These are phyloP conservation scores for Helminthosporium solani DNA, from an alignment of 2,329 filamentous ascomycete species.

Conservation along the genomic window DNA sequence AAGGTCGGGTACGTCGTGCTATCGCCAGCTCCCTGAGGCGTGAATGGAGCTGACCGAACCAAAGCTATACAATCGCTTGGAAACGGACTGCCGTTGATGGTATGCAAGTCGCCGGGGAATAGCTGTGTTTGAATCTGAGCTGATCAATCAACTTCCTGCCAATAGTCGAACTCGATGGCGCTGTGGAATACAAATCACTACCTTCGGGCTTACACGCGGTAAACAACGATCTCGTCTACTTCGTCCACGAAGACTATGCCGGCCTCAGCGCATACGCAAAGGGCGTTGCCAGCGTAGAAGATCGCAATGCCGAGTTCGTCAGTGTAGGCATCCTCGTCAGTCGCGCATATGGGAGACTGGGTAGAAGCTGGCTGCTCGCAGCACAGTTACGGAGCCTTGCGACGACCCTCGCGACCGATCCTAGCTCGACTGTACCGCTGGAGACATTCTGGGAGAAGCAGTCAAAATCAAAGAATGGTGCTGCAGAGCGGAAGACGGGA, in stretches of 20 bases:
- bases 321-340: conserved; percentile 88
- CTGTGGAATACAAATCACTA: conserved; percentile 93
- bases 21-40: neutral
- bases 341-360: conserved; percentile 78
- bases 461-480: conserved; percentile 9
- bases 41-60: conserved; percentile 3
- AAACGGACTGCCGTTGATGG: conserved; percentile 70
- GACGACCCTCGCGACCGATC: conserved; percentile 61
- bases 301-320: conserved; percentile 88
- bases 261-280: conserved; percentile 93
- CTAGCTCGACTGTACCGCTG: conserved; percentile 62
- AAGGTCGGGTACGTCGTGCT: conserved; percentile 69
- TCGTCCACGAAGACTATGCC: conserved; percentile 80
- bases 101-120: conserved; percentile 39
- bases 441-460: conserved; percentile 79
- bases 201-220: conserved; percentile 92
- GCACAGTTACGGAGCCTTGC: conserved; percentile 73
- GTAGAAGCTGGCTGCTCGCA: conserved; percentile 86
- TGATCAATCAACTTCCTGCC: neutral
- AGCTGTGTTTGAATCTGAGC: neutral
- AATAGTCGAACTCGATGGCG: conserved; percentile 66
- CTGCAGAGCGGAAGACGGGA: conserved; percentile 2
- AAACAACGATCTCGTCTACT: conserved; percentile 84
- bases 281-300: conserved; percentile 71
- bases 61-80: conserved; percentile 81